These are phyloP conservation scores for Berkeleyomyces rouxiae DNA, from an alignment of 2,329 filamentous ascomycete genomes.

Conservation along the genomic window DNA sequence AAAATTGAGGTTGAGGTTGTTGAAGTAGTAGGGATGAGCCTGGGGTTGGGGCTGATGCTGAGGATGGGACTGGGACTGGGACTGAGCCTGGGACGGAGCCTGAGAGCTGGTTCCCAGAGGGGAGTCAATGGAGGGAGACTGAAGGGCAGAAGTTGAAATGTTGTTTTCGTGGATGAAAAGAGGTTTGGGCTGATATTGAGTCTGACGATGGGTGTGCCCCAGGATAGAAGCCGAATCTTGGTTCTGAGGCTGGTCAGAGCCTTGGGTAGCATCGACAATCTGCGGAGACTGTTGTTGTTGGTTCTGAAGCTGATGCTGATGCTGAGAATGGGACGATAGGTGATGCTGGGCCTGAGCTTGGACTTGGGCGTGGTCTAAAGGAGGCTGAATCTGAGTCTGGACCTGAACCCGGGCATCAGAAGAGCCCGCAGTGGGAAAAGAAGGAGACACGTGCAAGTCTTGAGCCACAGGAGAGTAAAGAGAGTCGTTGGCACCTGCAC, in stretches of 20 bases:
- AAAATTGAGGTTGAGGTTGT: conserved; percentile 7
- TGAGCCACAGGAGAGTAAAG: conserved; percentile 4
- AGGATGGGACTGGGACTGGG: not conserved
- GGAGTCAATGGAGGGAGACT: not conserved
- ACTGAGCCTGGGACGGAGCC: not conserved
- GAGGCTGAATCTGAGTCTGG: not conserved
- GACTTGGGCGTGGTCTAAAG: not conserved
- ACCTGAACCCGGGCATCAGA: not conserved
- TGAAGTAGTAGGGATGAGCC: conserved; percentile 4
- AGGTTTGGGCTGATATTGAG: not conserved
- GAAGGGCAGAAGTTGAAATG: conserved; percentile 1
- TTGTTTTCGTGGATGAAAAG: not conserved
- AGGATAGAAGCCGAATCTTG: not conserved
- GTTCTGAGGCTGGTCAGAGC: not conserved
- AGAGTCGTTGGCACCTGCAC: not conserved
- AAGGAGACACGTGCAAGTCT: conserved; percentile 5
- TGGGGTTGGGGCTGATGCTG: not conserved
- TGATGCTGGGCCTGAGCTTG: not conserved
- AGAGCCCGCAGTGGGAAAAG: not conserved
- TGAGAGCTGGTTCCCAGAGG: not conserved
- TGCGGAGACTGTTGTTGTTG: conserved; percentile 14
- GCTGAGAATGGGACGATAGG: conserved; percentile 23
- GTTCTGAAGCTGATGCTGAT: conserved; percentile 16
- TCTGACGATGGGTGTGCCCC: conserved; percentile 7
- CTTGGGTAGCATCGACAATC: not conserved